Percentiles rank a stretch among this genome's conserved stretches.
Evolutionary conservation across 1,284 basidiomycete species (phyloP).

Genomic region (Apiotrichum mycotoxinovorans): DNA sequence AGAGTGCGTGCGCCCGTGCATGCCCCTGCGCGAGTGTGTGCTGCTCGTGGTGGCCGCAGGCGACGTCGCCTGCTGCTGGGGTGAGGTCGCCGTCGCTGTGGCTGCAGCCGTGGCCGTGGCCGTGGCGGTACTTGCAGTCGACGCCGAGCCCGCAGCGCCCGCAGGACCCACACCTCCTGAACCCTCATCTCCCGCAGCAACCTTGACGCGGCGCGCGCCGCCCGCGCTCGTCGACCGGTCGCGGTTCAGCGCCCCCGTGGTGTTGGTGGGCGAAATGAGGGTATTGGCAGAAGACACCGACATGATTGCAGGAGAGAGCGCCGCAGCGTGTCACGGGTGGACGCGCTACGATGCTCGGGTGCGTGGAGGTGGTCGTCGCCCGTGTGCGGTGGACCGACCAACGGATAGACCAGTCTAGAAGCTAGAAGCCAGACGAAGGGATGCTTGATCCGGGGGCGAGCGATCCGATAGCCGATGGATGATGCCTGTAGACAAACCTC

Average conservation of each 20-base stretch:
- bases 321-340: neutral
- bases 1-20: slow-evolving; percentile 5
- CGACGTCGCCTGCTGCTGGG: neutral
- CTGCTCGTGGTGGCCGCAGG: neutral
- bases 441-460: no score
- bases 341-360: neutral
- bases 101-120: neutral
- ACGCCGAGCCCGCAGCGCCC: neutral
- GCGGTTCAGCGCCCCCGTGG: neutral
- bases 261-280: slow-evolving; percentile 36
- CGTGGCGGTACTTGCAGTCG: neutral
- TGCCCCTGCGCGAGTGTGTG: slow-evolving; percentile 4
- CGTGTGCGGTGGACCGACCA: no score
- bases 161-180: neutral
- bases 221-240: no score
- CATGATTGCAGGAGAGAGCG: slow-evolving; percentile 22
- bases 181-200: no score
- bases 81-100: neutral
- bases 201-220: no score
- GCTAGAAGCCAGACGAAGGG: no score
- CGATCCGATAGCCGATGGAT: no score
- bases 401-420: no score
- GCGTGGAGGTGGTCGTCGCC: no score
- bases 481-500: no score
- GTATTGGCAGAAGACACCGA: slow-evolving; percentile 39